Base-by-base conservation (phyloP, 1,284 basidiomycete genomes). In the Inonotus hispidus region DNA sequence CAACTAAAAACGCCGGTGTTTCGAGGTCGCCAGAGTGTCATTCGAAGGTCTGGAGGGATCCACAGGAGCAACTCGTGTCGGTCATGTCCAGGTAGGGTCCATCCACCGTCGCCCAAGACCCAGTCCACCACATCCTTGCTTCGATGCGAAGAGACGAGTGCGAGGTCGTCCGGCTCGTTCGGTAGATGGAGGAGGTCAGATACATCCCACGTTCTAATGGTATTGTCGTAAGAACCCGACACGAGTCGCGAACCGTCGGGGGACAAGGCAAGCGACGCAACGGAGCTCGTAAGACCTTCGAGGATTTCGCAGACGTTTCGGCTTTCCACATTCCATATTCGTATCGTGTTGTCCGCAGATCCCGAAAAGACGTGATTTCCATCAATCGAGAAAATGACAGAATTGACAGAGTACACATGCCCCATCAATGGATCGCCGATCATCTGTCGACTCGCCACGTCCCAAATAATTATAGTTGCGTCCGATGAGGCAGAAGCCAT, bases 201-300 rank as follows among this genome's bases (percentile, higher is more conserved):
- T 32, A 16, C 14, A n/a, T 52, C 60, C 60, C 60, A 61, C 10
- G 57, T 39, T 46, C 59, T 43, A 19, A 61, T 39, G 2, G 43
- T 56, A 14, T 25, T 19, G 32, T 61, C 59, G 3, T 3, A 5
- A 16, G 59, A 56, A 27, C 45, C 53, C 5, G 59, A 61, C 19
- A 50, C 53, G 2, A 61, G 19, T 3, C 37, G 41, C 21, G 32
- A 14, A 7, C 46, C 46, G 19, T 58, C 47, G n/a, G 60, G 49
- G 3, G 45, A 59, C 39, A 62, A 59, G 21, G 56, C 49, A 41
- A 35, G 29, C 8, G 53, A 55, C 8, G 6, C 13, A 5, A 55
- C 21, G 38, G 19, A 16, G 35, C 23, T 16, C 14, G 29, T 41
- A 21, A 41, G 53, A 7, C 53, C 53, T 7, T 19, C 41, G 10